phyloP scores from a whole-genome alignment of 1,284 basidiomycete genomes.

The Melampsora abietis-canadensis region DNA sequence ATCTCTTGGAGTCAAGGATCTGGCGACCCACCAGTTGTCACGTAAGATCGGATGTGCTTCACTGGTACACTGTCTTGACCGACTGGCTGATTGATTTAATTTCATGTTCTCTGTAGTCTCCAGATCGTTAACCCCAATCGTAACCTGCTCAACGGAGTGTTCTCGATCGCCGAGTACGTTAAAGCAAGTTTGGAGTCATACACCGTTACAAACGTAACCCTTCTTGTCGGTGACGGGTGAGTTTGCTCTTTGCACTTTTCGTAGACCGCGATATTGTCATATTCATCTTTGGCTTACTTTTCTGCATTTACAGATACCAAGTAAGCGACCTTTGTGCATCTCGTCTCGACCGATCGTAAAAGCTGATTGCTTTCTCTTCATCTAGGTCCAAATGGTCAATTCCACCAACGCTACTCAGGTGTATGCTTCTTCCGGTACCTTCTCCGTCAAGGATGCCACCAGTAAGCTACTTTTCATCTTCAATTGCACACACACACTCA shows the following conservation, averaged over 20 bases:
- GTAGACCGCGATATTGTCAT: background rate
- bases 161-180: conserved; percentile 42
- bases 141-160: conserved; percentile 23
- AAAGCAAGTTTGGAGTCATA: conserved; percentile 11
- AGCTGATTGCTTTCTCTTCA: background rate
- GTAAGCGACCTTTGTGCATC: background rate
- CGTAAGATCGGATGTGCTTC: background rate
- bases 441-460: conserved; percentile 27
- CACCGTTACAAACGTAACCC: conserved; percentile 40
- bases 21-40: conserved; percentile 20
- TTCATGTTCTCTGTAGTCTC: conserved; percentile 20
- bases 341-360: background rate
- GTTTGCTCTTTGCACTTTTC: background rate
- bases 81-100: too few relatives aligned
- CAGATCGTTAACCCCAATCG: conserved; percentile 32
- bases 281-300: background rate
- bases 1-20: conserved; percentile 15
- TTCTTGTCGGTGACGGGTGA: conserved; percentile 37
- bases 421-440: conserved; percentile 30
- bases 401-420: conserved; percentile 28
- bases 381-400: conserved; percentile 38
- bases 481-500: background rate
- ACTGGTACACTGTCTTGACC: too few relatives aligned
- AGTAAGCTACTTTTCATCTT: conserved; percentile 2
- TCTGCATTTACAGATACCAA: background rate